Evolutionary conservation across 1,284 basidiomycete genomes (phyloP).

Genomic region (Golubevia pallescens): DNA sequence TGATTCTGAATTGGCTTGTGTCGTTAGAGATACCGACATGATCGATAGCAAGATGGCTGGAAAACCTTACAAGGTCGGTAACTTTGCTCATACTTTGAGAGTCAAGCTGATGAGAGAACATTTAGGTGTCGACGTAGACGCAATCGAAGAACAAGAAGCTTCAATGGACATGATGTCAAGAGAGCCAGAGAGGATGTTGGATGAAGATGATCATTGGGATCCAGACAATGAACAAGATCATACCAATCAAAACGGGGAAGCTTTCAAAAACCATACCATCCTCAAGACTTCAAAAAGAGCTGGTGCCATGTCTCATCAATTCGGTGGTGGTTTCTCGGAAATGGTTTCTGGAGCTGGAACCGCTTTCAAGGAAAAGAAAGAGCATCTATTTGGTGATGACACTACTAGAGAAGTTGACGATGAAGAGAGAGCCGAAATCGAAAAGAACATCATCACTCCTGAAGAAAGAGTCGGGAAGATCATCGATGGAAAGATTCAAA

Average conservation of each 20-base stretch:
- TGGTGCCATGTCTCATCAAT: neutral
- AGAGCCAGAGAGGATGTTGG: constrained; percentile 68
- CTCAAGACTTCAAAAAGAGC: constrained; percentile 6
- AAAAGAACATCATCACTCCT: neutral
- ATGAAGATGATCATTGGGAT: constrained; percentile 72
- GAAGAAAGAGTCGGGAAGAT: neutral
- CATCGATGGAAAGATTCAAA: neutral
- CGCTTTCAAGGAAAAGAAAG: constrained; percentile 24
- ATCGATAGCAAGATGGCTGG: constrained; percentile 90
- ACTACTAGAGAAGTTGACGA: neutral
- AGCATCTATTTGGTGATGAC: neutral
- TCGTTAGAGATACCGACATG: constrained; percentile 96
- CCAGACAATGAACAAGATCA: constrained; percentile 76
- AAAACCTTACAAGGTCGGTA: constrained; percentile 89
- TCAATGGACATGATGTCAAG: constrained; percentile 72
- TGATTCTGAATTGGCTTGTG: constrained; percentile 90
- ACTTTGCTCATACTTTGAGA: constrained; percentile 92
- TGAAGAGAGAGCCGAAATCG: neutral
- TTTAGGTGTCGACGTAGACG: constrained; percentile 91
- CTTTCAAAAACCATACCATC: constrained; percentile 19
- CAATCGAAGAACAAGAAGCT: constrained; percentile 70
- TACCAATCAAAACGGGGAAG: constrained; percentile 34
- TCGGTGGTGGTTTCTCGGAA: constrained; percentile 12
- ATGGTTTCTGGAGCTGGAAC: constrained; percentile 13
- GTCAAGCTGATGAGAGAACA: constrained; percentile 96